Conservation (phyloP, 257 asterid species). For the Solanum tacnaense region DNA sequence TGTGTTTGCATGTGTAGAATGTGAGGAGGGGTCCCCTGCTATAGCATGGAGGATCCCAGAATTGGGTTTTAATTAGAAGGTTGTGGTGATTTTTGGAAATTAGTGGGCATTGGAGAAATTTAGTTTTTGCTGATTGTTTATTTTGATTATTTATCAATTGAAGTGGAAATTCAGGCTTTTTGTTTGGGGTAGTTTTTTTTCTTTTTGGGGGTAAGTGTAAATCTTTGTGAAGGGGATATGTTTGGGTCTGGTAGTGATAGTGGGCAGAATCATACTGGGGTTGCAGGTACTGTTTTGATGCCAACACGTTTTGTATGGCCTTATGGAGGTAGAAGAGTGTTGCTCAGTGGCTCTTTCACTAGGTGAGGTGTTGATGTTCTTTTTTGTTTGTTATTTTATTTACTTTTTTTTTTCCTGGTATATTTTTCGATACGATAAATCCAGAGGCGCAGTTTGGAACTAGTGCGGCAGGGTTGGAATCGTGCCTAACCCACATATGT, state of each 20-base stretch:
- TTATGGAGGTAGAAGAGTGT: conserved; percentile 58
- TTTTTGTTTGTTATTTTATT: conserved; percentile 1
- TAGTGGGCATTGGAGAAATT: conserved; percentile 2
- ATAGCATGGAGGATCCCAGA: conserved; percentile 24
- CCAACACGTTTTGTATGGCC: conserved; percentile 73
- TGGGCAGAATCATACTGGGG: conserved; percentile 20
- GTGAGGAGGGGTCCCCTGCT: conserved; percentile 28
- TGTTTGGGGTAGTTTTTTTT: neutral
- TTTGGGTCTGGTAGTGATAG: conserved; percentile 27
- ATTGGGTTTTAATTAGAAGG: neutral
- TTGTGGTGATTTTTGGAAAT: neutral
- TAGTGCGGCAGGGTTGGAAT: neutral
- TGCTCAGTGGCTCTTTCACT: conserved; percentile 57
- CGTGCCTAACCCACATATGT: neutral
- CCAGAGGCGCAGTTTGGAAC: neutral
- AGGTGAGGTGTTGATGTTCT: conserved; percentile 29
- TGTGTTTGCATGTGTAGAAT: conserved; percentile 13
- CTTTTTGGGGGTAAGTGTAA: neutral
- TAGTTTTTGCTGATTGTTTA: neutral
- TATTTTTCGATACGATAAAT: neutral
- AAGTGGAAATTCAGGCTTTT: neutral
- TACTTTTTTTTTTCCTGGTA: neutral
- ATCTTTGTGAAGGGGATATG: conserved; percentile 23
- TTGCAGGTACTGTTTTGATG: conserved; percentile 23
- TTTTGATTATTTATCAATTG: neutral